Percentiles rank a stretch among this genome's conserved stretches.
Evolutionary conservation across 768 basidiomycete species (phyloP).

Genomic region (Pleurotus citrinopileatus): DNA sequence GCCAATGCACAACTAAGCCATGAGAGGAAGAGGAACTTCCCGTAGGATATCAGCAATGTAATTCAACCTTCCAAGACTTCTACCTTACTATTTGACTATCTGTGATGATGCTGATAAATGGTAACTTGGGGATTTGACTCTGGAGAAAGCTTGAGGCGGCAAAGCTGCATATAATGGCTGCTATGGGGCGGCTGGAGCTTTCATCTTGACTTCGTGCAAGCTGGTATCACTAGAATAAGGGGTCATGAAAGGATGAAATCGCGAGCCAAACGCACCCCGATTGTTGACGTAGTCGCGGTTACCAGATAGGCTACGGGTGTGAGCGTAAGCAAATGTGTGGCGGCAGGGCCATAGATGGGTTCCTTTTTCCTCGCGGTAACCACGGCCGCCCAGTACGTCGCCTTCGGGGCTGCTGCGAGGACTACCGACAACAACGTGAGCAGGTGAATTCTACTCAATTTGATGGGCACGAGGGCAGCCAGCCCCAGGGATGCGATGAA

Average conservation of each 20-base stretch:
- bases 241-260: not conserved
- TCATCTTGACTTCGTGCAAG: not conserved
- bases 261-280: conserved; percentile 20
- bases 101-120: conserved; percentile 9
- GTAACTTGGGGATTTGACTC: not conserved
- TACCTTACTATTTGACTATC: conserved; percentile 39
- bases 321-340: conserved; percentile 55
- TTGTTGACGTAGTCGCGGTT: conserved; percentile 40
- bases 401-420: conserved; percentile 46
- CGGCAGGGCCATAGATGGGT: conserved; percentile 54
- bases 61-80: not conserved
- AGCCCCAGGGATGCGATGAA: conserved; percentile 31
- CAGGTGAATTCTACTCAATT: conserved; percentile 23
- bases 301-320: conserved; percentile 55
- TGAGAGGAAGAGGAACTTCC: conserved; percentile 19
- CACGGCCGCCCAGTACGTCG: conserved; percentile 66
- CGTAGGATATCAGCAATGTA: not conserved
- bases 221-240: not conserved
- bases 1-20: conserved; percentile 8
- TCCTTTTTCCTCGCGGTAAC: conserved; percentile 53
- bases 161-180: conserved; percentile 6
- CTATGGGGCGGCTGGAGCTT: not conserved
- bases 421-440: conserved; percentile 32
- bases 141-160: conserved; percentile 1
- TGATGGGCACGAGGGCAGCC: conserved; percentile 37